Conservation (phyloP, 805 yeast genomes). For the Saccharomycopsis fermentans region DNA sequence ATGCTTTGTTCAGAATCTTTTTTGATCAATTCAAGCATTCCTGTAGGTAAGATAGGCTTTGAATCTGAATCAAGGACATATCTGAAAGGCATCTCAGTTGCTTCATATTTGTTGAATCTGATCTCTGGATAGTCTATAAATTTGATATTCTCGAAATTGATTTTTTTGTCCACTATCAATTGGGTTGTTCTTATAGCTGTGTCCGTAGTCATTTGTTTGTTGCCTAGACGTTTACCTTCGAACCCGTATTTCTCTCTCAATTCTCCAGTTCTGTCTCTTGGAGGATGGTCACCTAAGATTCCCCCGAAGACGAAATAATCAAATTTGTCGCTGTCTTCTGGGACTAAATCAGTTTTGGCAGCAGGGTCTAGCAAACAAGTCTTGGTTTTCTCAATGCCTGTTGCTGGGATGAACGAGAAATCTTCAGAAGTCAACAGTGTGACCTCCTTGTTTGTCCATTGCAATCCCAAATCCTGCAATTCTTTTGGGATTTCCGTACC, state of each 20-base stretch:
- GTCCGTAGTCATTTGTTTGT: slow-evolving; percentile 93
- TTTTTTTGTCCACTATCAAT: slow-evolving; percentile 51
- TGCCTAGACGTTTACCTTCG: slow-evolving; percentile 79
- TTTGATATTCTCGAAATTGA: slow-evolving; percentile 57
- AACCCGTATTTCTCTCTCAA: slow-evolving; percentile 72
- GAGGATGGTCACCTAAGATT: slow-evolving; percentile 87
- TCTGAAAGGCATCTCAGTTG: slow-evolving; percentile 96
- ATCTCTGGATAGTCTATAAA: slow-evolving; percentile 94
- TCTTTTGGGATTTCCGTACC: slow-evolving; percentile 56
- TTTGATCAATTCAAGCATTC: slow-evolving; percentile 81
- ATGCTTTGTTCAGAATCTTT: slow-evolving; percentile 76
- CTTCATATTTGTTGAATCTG: slow-evolving; percentile 76
- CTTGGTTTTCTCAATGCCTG: slow-evolving; percentile 33
- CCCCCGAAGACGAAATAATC: slow-evolving; percentile 96
- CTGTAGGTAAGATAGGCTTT: slow-evolving; percentile 80
- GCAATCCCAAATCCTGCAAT: slow-evolving; percentile 51
- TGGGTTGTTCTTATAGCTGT: slow-evolving; percentile 93
- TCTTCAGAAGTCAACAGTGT: slow-evolving; percentile 30
- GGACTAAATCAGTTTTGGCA: slow-evolving; percentile 63
- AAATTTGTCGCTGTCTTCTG: slow-evolving; percentile 54
- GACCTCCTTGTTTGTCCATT: slow-evolving; percentile 75
- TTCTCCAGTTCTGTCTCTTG: slow-evolving; percentile 87
- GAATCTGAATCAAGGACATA: slow-evolving; percentile 57
- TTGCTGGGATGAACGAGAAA: slow-evolving; percentile 27
- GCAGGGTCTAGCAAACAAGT: slow-evolving; percentile 88